Base-by-base conservation (phyloP, 2,329 filamentous ascomycete genomes). In the Colletotrichum horii region DNA sequence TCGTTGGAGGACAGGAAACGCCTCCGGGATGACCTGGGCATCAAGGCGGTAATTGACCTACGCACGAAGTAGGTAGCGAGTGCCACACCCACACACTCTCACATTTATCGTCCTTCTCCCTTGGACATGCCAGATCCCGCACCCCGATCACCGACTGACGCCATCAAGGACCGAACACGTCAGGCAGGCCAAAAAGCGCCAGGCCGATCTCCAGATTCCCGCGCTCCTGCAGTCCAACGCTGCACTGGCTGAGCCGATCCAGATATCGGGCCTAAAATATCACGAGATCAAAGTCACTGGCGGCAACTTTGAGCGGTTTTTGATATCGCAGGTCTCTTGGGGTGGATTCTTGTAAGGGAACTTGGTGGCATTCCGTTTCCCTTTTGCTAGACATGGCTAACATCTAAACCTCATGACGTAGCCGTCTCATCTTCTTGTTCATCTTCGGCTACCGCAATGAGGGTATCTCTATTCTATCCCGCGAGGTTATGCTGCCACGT, bases 21-120 rank as follows among this genome's bases (percentile, higher is more conserved):
- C 36, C 88, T 98, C 14, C 83, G 86, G 12, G 84, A 92, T 9
- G 88, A 91, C 36, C 89, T 93, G 78, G 88, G 90, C 26, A 90
- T 98, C 77, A 91, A 89, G 78, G 95, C 92, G 4, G 90, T 98
- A 55, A 90, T 98, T 75, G 96, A 98, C 85, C 87, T 98, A 14
- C 91, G 96, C 71, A 95, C 95, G 77, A 92, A 93, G 92, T 95
- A 88, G 75, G 83, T 70, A 32, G 32, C 30, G 43, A 22, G 58
- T 52, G 58, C 28, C 28, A 48, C 48, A 71, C 26, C 32, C 34
- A 38, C 32, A 43, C 22, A 16, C 43, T 26, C 24, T 26, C 24
- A 36, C 19, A 8, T 62, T 48, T n/a, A 48, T n/a, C 43, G 43
- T 48, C 43, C 43, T 26, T 15, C 36, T 32, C 32, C 48, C 22